Evolutionary conservation across 805 yeast species (phyloP).

Genomic region (Saccharomycopsis lassenensis): DNA sequence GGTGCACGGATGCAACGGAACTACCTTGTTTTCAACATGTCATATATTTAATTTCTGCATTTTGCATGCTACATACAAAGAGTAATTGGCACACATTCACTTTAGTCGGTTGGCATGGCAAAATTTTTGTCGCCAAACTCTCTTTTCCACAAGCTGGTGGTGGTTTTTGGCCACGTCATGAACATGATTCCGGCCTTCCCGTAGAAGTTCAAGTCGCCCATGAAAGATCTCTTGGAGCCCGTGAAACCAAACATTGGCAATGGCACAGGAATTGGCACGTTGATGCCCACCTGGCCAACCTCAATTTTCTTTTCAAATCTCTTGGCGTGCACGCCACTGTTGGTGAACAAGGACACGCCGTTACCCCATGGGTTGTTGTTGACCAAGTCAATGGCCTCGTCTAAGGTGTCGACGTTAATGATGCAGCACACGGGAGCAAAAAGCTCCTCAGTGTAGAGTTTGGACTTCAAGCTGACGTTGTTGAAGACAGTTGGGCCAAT

Average conservation of each 20-base stretch:
- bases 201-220: constrained; percentile 71
- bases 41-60: no score
- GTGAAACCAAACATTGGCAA: constrained; percentile 75
- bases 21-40: no score
- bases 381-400: constrained; percentile 58
- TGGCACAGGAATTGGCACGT: constrained; percentile 75
- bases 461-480: constrained; percentile 50
- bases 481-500: constrained; percentile 62
- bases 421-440: constrained; percentile 66
- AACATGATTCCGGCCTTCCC: constrained; percentile 68
- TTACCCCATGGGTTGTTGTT: constrained; percentile 58
- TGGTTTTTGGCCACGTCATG: constrained; percentile 66
- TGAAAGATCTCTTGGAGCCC: constrained; percentile 63
- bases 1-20: no score
- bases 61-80: no score
- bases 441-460: constrained; percentile 61
- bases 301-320: constrained; percentile 58
- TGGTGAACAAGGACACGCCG: constrained; percentile 61
- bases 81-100: no score
- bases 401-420: constrained; percentile 52
- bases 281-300: constrained; percentile 69
- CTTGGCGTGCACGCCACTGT: constrained; percentile 59
- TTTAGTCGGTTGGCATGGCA: constrained; percentile 15
- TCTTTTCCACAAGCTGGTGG: constrained; percentile 52
- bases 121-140: constrained; percentile 1